Evolutionary conservation across 345 rosid genomes (phyloP), one percentile per base, ranked within the genome.

Genomic region (Acer saccharum): DNA sequence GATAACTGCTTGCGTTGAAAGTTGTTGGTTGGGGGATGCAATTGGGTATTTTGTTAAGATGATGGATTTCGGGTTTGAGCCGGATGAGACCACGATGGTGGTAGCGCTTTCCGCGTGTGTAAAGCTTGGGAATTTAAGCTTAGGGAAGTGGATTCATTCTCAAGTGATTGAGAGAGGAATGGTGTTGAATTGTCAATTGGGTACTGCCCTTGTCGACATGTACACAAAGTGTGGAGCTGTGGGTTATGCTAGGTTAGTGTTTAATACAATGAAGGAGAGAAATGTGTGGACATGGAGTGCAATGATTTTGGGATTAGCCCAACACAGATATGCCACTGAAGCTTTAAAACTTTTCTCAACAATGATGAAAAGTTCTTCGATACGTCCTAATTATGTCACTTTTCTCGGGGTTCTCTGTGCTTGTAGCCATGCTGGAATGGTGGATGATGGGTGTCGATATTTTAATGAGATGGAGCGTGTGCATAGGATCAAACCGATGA

Each of bases 251-350:
- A 77, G 73, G 84, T 64, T 64, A 14, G 89, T 88, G 71, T 93
- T 95, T 69, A 70, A 80, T 25, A 83, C 81, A 75, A 85, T 90
- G 90, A 39, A 57, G 64, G 86, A 87, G 62, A 93, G 69, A 81
- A 92, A 91, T 75, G 94, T 92, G 20, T 90, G 98, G 99, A 88
- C 97, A 52, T 94, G 99, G 97, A 92, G 95, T 78, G 93, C 99
- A 3, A 94, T 96, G 97, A 96, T 94, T 21, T 71, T 87, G 79
- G 98, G 99, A 72, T 78, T 92, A 54, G 97, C 98, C 77, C 95
- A 91, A 64, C 88, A 91, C 72, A 97, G 98, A 12, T 89, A 77
- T 62, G 95, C 97, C 6, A 70, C 81, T 10, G 92, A 91, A 84
- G 90, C 91, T 3, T 86, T 94, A 57, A 48, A 73, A 12, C 86